phyloP scores from a whole-genome alignment of 257 asterid species.

The Solanum appendiculatum region DNA sequence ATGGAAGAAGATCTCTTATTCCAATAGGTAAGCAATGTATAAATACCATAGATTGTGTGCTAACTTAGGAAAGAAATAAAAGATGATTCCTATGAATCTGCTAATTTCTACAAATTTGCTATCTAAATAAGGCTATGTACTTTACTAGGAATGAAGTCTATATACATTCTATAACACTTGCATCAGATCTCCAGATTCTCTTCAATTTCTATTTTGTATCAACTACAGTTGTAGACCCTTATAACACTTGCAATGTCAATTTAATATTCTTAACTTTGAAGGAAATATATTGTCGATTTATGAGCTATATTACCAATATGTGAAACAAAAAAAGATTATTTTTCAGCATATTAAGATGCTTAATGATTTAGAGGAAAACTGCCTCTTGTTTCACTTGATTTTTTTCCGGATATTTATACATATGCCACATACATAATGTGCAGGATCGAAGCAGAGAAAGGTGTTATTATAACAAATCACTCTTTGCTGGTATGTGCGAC shows the following conservation, averaged over 20 bases:
- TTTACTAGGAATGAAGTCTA: too few relatives aligned
- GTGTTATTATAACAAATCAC: conserved; percentile 79
- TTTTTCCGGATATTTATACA: background rate
- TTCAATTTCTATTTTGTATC: background rate
- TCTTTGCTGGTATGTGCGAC: conserved; percentile 61
- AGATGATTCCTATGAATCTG: too few relatives aligned
- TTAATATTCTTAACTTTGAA: background rate
- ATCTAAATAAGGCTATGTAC: too few relatives aligned
- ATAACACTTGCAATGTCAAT: background rate
- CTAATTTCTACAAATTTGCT: too few relatives aligned
- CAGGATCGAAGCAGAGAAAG: conserved; percentile 99
- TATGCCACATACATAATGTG: conserved; percentile 14
- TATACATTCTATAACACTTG: too few relatives aligned
- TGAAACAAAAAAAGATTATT: background rate
- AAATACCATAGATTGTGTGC: too few relatives aligned
- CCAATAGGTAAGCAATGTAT: too few relatives aligned
- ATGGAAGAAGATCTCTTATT: too few relatives aligned
- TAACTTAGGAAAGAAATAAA: too few relatives aligned
- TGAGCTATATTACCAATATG: background rate
- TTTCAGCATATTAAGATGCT: background rate
- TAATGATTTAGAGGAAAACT: background rate
- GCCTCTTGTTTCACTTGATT: background rate
- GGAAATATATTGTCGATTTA: background rate
- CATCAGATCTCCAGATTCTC: background rate
- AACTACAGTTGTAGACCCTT: background rate